phyloP scores from a whole-genome alignment of 1,284 basidiomycete species.

The Tilletia caries region DNA sequence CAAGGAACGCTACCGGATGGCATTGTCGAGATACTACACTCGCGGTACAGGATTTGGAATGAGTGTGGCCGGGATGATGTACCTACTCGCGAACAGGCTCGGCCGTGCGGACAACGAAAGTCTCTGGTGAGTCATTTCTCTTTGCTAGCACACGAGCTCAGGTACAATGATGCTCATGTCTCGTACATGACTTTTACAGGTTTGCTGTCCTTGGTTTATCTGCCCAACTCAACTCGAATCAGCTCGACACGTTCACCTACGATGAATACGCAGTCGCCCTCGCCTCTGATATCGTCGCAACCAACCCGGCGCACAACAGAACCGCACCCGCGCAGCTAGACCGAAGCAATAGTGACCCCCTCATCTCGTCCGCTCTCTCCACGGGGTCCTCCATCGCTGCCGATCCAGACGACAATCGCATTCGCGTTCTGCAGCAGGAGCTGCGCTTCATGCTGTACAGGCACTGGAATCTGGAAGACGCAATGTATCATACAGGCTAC shows the following conservation, averaged over 20 bases:
- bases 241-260: slow-evolving; percentile 81
- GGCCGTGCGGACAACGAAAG: slow-evolving; percentile 89
- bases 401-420: slow-evolving; percentile 42
- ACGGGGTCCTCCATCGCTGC: slow-evolving; percentile 18
- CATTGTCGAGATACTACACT: slow-evolving; percentile 65
- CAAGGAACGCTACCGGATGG: slow-evolving; percentile 31
- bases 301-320: slow-evolving; percentile 20
- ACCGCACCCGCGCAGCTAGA: background rate
- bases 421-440: slow-evolving; percentile 41
- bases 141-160: background rate
- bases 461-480: slow-evolving; percentile 96
- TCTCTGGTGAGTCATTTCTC: slow-evolving; percentile 67
- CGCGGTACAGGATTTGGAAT: slow-evolving; percentile 83
- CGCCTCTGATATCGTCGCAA: slow-evolving; percentile 41
- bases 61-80: slow-evolving; percentile 82
- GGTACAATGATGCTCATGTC: background rate
- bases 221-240: slow-evolving; percentile 80
- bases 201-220: slow-evolving; percentile 90
- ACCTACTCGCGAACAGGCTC: slow-evolving; percentile 80
- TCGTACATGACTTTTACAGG: slow-evolving; percentile 58
- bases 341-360: background rate
- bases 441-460: slow-evolving; percentile 83
- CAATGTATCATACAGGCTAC: slow-evolving; percentile 96
- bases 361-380: background rate
- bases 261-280: slow-evolving; percentile 57